Conservation (phyloP, 352 stramenopile species). For the Pythium aquatile region DNA sequence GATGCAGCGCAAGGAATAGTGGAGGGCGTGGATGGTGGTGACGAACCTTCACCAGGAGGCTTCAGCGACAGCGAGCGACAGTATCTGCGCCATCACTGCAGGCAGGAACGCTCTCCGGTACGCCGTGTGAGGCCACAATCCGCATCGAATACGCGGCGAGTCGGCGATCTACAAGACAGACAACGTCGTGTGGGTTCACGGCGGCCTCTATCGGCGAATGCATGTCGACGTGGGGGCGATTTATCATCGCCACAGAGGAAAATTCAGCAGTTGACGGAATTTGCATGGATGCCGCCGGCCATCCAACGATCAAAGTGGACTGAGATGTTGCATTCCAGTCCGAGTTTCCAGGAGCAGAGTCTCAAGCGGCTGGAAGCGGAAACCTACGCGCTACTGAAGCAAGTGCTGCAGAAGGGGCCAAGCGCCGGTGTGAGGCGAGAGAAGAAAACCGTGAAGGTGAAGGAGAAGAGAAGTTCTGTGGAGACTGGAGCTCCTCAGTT, state of each 20-base stretch:
- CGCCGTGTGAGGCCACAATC: background rate
- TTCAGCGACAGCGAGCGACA: constrained; percentile 15
- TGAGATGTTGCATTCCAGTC: constrained; percentile 25
- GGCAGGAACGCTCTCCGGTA: background rate
- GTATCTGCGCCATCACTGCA: background rate
- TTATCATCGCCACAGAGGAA: background rate
- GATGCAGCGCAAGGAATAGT: constrained; percentile 3
- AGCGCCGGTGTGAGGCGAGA: background rate
- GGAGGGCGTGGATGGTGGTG: background rate
- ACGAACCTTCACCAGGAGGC: background rate
- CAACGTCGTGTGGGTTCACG: background rate
- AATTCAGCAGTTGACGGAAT: background rate
- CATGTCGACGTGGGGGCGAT: background rate
- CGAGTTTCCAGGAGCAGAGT: constrained; percentile 19
- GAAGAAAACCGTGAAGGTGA: background rate
- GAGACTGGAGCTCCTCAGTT: background rate
- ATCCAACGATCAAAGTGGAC: constrained; percentile 27
- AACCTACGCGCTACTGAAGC: constrained; percentile 22
- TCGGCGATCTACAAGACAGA: background rate
- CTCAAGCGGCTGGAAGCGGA: constrained; percentile 23
- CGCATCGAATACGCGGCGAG: background rate
- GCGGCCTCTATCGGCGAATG: constrained; percentile 19
- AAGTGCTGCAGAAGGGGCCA: constrained; percentile 8
- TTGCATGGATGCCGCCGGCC: constrained; percentile 14
- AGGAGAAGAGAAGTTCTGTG: background rate